Evolutionary conservation across 78 protist species (phyloP).

Genomic region (Chrysochromulina parva): DNA sequence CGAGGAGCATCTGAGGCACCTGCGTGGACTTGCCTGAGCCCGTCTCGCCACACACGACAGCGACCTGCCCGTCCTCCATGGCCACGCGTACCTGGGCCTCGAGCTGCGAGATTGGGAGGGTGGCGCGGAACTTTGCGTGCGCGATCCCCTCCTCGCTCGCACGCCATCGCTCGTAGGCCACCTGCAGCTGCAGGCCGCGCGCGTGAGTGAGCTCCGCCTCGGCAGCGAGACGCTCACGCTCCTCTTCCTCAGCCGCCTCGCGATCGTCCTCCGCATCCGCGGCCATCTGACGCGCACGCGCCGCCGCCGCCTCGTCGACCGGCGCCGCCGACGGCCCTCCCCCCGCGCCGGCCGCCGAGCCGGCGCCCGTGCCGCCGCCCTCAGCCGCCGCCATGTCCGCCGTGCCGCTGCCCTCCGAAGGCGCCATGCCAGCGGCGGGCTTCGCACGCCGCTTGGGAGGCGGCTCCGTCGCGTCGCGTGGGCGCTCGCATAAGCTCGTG

Average conservation of each 20-base stretch:
- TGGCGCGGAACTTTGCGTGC: neutral
- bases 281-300: neutral
- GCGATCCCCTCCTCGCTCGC: neutral
- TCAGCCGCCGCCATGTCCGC: neutral
- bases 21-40: constrained; percentile 87
- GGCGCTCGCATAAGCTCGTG: neutral
- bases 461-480: neutral
- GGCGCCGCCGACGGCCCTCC: too few species aligned
- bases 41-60: constrained; percentile 72
- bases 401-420: neutral
- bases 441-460: too few species aligned
- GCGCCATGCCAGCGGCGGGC: too few species aligned
- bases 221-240: too few species aligned
- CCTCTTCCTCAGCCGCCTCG: too few species aligned
- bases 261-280: neutral
- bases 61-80: neutral
- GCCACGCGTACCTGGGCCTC: neutral
- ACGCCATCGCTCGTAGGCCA: neutral
- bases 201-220: too few species aligned
- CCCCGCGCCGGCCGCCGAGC: too few species aligned
- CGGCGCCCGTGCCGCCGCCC: neutral
- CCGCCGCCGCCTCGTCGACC: neutral
- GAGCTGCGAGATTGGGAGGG: neutral
- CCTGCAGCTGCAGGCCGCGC: neutral
- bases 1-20: constrained; percentile 74